Conservation (phyloP, 2,329 filamentous ascomycete genomes). For the Talaromyces sp. region DNA sequence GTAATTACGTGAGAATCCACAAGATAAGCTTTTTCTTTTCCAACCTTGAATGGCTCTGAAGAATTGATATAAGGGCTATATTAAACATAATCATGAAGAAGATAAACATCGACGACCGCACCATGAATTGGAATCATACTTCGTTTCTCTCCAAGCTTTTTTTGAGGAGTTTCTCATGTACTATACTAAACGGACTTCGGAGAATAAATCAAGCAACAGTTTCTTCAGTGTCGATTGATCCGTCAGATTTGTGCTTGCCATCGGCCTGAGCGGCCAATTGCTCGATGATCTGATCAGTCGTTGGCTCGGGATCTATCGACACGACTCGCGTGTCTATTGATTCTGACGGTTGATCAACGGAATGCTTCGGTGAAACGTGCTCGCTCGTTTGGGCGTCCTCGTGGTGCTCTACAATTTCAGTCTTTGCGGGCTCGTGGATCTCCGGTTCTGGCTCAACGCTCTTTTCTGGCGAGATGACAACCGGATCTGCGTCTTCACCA, state of each 20-base stretch:
- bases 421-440: constrained; percentile 4
- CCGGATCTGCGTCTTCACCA: constrained; percentile 34
- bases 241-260: constrained; percentile 16
- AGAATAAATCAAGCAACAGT: neutral
- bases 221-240: constrained; percentile 9
- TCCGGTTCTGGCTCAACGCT: constrained; percentile 11
- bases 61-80: constrained; percentile 6
- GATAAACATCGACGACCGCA: constrained; percentile 2
- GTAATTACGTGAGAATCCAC: neutral
- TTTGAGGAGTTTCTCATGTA: neutral
- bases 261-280: constrained; percentile 6
- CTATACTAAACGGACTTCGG: neutral
- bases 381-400: neutral
- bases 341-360: constrained; percentile 15
- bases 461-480: neutral
- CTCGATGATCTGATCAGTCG: constrained; percentile 10
- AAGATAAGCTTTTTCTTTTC: neutral
- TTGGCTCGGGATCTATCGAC: neutral
- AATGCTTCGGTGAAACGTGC: constrained; percentile 19
- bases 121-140: neutral
- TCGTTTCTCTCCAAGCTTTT: neutral
- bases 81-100: constrained; percentile 8
- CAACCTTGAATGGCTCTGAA: neutral
- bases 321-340: neutral
- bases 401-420: neutral